phyloP scores from a whole-genome alignment of 2,329 filamentous ascomycete species.

The Phialemonium atrogriseum region DNA sequence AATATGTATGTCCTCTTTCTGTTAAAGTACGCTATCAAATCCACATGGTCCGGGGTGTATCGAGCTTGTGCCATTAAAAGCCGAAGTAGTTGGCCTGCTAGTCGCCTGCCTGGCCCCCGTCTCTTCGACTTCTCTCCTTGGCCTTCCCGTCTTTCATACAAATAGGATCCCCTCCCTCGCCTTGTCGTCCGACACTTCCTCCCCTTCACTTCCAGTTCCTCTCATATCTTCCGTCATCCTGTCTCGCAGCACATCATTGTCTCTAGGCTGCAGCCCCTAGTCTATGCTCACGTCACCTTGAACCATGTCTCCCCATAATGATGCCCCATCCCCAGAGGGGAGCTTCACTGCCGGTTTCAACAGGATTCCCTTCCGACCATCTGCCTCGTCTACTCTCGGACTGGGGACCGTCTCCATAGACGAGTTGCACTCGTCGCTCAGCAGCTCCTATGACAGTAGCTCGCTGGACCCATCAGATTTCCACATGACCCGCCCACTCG shows the following conservation, averaged over 20 bases:
- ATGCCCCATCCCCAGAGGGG: slow-evolving; percentile 35
- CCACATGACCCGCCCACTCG: slow-evolving; percentile 26
- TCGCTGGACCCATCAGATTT: slow-evolving; percentile 22
- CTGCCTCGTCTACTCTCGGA: slow-evolving; percentile 21
- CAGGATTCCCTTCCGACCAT: slow-evolving; percentile 23
- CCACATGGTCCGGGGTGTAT: too few species aligned
- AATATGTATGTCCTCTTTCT: too few species aligned
- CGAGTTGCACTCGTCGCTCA: slow-evolving; percentile 26
- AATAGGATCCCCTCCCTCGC: background rate
- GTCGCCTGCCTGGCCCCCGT: too few species aligned
- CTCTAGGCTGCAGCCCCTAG: background rate
- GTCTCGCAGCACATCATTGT: too few species aligned
- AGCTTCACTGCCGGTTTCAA: slow-evolving; percentile 35
- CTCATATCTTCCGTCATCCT: too few species aligned
- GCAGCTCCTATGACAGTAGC: slow-evolving; percentile 33
- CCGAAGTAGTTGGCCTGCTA: too few species aligned
- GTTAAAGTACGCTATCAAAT: too few species aligned
- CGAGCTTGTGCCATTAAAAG: too few species aligned
- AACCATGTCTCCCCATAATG: slow-evolving; percentile 38
- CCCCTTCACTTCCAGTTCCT: background rate
- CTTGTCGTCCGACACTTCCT: background rate
- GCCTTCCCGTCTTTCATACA: background rate
- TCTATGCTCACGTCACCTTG: background rate
- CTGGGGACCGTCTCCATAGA: slow-evolving; percentile 16
- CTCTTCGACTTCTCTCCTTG: background rate